Evolutionary conservation across 2,329 filamentous ascomycete species (phyloP), one percentile per base, ranked within the genome.

Genomic region (Alternaria sp.): DNA sequence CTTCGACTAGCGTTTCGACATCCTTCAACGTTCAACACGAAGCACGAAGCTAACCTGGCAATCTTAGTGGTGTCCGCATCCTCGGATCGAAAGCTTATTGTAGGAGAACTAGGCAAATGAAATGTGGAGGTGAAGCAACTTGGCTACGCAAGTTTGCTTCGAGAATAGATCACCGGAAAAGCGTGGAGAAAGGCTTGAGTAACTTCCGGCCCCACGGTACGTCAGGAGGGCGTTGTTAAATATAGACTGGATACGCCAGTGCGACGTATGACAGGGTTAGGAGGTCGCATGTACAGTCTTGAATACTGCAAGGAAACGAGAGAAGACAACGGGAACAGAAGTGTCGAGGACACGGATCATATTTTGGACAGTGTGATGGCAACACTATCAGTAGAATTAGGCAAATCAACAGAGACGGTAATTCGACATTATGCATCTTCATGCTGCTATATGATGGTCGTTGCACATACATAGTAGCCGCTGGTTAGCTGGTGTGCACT

Each of bases 21-120:
- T 34, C 48, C 39, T 37, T 61, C 46, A 55, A 49, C 42, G 33
- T 34, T 40, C 14, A 51, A 54, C 41, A 24, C 45, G 21, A 56
- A 45, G 29, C 52, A 56, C 55, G 51, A 63, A 53, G 66, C 73
- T 76, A 55, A 76, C 70, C 71, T 71, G 68, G 67, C 69, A 58
- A 63, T 50, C 26, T 40, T 64, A 96, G 92, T 97, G 77, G 85
- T 96, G 41, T 95, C 93, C 54, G 92, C 89, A 28, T 96, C 92
- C 8, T 95, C 93, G n/a, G 93, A 97, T 80, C 87, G 91, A 49
- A 94, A 86, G 41, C 84, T 97, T 73, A 83, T 97, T 65, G 83
- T 97, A 5, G 93, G 93, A 58, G 93, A 97, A 79, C 81, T 97
- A 60, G 83, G 83, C 81, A 89, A 83, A 84, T 87, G 85, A 80